Base-by-base conservation (phyloP, 768 basidiomycete species). In the Boletus rubropictus region DNA sequence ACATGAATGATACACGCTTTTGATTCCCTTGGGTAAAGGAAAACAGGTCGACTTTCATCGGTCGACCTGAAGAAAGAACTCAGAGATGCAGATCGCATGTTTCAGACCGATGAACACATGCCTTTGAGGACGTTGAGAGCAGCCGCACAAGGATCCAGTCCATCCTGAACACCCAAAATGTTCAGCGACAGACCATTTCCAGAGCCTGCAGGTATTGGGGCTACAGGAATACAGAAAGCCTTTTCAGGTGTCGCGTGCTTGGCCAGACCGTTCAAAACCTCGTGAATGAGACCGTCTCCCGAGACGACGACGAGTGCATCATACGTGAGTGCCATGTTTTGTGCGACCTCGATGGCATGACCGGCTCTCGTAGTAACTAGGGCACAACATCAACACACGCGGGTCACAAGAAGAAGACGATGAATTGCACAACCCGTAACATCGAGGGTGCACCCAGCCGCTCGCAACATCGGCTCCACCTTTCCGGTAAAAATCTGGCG, bases 221-320 rank as follows among this genome's bases (percentile, higher is more conserved):
- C 80, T 21, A 94, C 66, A 2, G 91, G 88, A 25, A 81, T 79
- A 37, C 60, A 62, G 46, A 92, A 77, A 0, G 86, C 89, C 39
- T 70, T 72, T 29, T 69, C 62, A 2, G 84, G 79, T 31, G 81
- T 70, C 24, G 69, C 64, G 48, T 86, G 84, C 44, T 81, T 69
- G 3, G 85, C 81, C 46, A 92, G 79, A 3, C 90, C 91, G 58
- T 94, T 94, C 61, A 91, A 56, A 20, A 89, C 73, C 67, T 94
- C 91, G 58, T 92, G 86, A 14, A 90, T 60, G 29, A 89, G 72
- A 7, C 91, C 91, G 56, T 94, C 91, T 0, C 91, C 91, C 0
- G 89, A 91, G 20, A 93, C 75, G 25, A 80, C 66, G 31, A 88
- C 75, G 34, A 94, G 61, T 0, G 82, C 87, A 52, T 92, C 89